A percentile compares a stretch with the other conserved stretches of the same genome.
These are phyloP conservation scores for Canna indica DNA, from an alignment of 176 grass and related monocot species.

Conservation along the genomic window DNA sequence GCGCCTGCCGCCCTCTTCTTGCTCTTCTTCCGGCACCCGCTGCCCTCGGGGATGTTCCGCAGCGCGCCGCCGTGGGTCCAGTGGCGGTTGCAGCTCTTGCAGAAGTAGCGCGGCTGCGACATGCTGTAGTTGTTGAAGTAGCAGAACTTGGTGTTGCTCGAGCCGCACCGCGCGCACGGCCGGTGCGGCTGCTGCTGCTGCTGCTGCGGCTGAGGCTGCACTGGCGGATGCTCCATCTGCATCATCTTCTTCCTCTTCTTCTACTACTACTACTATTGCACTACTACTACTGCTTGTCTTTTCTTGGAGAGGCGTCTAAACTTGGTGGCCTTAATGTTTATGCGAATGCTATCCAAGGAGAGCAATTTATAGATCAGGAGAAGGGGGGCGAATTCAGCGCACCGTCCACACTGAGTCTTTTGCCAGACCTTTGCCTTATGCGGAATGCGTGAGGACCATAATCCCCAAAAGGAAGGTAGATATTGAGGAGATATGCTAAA, in stretches of 20 bases:
- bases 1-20: neutral
- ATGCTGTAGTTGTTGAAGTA: slow-evolving; percentile 13
- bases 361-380: too few species aligned
- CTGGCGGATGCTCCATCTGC: neutral
- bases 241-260: neutral
- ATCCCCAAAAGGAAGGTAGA: too few species aligned
- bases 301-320: too few species aligned
- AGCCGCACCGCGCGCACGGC: neutral
- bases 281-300: too few species aligned
- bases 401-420: too few species aligned
- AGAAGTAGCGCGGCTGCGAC: slow-evolving; percentile 1
- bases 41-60: neutral
- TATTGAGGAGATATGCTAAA: too few species aligned
- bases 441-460: too few species aligned
- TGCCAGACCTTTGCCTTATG: too few species aligned
- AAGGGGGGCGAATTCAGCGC: too few species aligned
- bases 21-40: neutral
- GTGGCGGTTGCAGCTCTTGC: slow-evolving; percentile 1
- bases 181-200: neutral
- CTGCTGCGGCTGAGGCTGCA: neutral
- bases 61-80: slow-evolving; percentile 6
- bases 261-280: too few species aligned
- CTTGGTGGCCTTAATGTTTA: too few species aligned
- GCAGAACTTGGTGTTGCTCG: slow-evolving; percentile 6
- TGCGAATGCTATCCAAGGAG: too few species aligned